Evolutionary conservation across 2,329 filamentous ascomycete species (phyloP).

Genomic region (Mycosphaerelloides madeirae): DNA sequence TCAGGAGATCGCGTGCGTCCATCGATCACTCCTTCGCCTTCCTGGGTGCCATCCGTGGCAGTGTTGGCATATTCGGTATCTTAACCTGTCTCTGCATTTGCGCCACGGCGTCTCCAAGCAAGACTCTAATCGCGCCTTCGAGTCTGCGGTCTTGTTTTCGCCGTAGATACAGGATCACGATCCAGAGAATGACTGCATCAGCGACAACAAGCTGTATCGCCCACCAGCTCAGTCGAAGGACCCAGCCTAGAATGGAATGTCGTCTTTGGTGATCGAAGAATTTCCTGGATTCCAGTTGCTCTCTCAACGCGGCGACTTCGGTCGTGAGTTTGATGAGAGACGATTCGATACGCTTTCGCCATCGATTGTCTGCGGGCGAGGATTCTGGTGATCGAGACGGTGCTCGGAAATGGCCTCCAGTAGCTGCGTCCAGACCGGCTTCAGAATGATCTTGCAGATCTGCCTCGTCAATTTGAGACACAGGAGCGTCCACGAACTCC

Average conservation of each 20-base stretch:
- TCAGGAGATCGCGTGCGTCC: too few species aligned
- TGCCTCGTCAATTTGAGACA: slow-evolving; percentile 41
- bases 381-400: slow-evolving; percentile 8
- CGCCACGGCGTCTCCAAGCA: slow-evolving; percentile 47
- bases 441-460: slow-evolving; percentile 22
- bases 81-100: slow-evolving; percentile 33
- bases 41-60: slow-evolving; percentile 19
- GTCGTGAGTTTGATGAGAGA: slow-evolving; percentile 85
- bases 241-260: slow-evolving; percentile 63
- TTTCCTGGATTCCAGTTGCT: slow-evolving; percentile 76
- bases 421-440: slow-evolving; percentile 9
- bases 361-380: slow-evolving; percentile 49
- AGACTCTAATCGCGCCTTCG: slow-evolving; percentile 67
- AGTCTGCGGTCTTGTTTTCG: slow-evolving; percentile 65
- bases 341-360: slow-evolving; percentile 77
- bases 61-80: slow-evolving; percentile 30
- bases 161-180: slow-evolving; percentile 69
- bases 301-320: slow-evolving; percentile 84
- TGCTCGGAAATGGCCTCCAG: slow-evolving; percentile 11
- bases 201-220: slow-evolving; percentile 67
- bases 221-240: slow-evolving; percentile 65
- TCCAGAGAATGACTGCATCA: slow-evolving; percentile 61
- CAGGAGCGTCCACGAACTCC: slow-evolving; percentile 47
- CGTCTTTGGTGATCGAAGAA: slow-evolving; percentile 65
- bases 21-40: slow-evolving; percentile 19